Conservation (phyloP, 164 flowering plant genomes). For the Vitis labrusca region DNA sequence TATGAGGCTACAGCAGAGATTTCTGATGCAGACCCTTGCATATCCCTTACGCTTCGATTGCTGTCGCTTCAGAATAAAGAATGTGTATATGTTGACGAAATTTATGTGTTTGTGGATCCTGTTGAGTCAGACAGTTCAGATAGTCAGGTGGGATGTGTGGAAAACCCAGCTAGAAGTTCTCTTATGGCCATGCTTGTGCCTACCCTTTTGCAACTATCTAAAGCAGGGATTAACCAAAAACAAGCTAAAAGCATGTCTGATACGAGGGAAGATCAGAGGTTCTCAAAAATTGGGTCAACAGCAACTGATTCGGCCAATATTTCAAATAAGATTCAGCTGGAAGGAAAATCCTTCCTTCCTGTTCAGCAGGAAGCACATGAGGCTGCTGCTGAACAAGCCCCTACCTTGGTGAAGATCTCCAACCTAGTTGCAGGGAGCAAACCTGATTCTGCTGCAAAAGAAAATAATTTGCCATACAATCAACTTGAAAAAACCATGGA, state of each 20-base stretch:
- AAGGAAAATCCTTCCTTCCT: slow-evolving; percentile 11
- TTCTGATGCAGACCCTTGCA: slow-evolving; percentile 67
- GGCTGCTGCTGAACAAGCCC: slow-evolving; percentile 3
- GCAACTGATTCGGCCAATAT: slow-evolving; percentile 14
- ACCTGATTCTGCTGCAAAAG: slow-evolving; percentile 6
- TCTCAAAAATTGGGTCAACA: slow-evolving; percentile 5
- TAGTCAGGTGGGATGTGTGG: slow-evolving; percentile 16
- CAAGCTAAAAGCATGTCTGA: slow-evolving; percentile 26
- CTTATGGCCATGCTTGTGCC: slow-evolving; percentile 87
- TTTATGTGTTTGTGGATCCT: slow-evolving; percentile 80
- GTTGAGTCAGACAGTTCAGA: slow-evolving; percentile 43
- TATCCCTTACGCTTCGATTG: slow-evolving; percentile 63
- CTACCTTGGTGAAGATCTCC: slow-evolving; percentile 5
- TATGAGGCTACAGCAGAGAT: slow-evolving; percentile 95
- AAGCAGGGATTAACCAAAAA: slow-evolving; percentile 22
- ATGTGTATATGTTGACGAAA: slow-evolving; percentile 58
- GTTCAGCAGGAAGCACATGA: slow-evolving; percentile 13
- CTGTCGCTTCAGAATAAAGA: slow-evolving; percentile 72
- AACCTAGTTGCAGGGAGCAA: slow-evolving; percentile 15
- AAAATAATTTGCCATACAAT: not conserved
- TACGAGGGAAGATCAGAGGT: slow-evolving; percentile 14
- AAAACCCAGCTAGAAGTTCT: slow-evolving; percentile 52
- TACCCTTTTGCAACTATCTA: slow-evolving; percentile 67
- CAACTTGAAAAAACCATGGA: slow-evolving; percentile 52
- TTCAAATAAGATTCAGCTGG: slow-evolving; percentile 17